phyloP scores from a whole-genome alignment of 129 eudicot genomes.

The Flaveria linearis region DNA sequence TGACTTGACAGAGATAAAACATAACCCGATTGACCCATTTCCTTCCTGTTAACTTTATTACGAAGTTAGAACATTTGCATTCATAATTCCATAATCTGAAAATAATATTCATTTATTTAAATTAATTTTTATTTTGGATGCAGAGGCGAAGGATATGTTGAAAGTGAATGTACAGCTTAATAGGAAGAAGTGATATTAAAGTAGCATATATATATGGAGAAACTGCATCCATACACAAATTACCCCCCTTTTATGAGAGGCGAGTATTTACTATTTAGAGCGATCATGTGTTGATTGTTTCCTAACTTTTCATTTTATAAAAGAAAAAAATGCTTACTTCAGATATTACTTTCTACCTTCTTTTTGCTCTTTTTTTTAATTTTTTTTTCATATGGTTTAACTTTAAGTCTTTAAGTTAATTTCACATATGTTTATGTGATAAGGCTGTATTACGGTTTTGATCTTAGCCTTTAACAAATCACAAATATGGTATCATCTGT shows the following conservation, averaged over 20 bases:
- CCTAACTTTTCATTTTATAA: conserved; percentile 7
- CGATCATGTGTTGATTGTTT: conserved; percentile 21
- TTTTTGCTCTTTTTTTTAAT: neutral
- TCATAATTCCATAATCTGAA: neutral
- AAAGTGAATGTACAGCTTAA: conserved; percentile 33
- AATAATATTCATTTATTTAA: neutral
- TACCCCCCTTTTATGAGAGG: conserved; percentile 29
- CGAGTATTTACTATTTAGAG: conserved; percentile 24
- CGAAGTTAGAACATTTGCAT: neutral
- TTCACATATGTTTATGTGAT: neutral
- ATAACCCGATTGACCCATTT: neutral
- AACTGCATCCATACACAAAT: conserved; percentile 32
- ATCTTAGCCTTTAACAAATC: neutral
- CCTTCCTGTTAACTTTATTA: too few species aligned
- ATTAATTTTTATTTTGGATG: neutral
- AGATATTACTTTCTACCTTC: neutral
- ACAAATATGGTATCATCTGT: too few species aligned
- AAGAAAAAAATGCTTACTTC: neutral
- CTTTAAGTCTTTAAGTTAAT: neutral
- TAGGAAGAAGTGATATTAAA: conserved; percentile 35
- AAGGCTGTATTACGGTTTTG: neutral
- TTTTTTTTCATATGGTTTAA: neutral
- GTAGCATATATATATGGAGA: conserved; percentile 30
- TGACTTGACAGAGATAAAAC: too few species aligned
- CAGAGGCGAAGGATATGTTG: conserved; percentile 39